A percentile compares a stretch with the other conserved stretches of the same genome.
phyloP scores from a whole-genome alignment of 495 filamentous ascomycete genomes.

The Hapsidospora chrysogenum region DNA sequence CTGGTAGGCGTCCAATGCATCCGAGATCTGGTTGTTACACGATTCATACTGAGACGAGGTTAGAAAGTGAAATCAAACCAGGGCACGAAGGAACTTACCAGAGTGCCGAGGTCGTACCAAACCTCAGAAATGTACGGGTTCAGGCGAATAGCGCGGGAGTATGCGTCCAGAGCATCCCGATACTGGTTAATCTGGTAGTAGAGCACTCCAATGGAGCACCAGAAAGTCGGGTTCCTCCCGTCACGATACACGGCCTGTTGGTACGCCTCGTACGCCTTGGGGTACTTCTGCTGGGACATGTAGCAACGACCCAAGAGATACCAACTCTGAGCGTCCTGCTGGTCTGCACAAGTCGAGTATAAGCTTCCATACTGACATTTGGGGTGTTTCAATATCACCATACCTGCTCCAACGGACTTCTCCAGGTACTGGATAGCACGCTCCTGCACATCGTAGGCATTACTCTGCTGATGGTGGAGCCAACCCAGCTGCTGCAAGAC shows the following conservation, averaged over 20 bases:
- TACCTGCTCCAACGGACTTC: slow-evolving; percentile 89
- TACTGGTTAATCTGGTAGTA: slow-evolving; percentile 99
- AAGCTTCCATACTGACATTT: neutral
- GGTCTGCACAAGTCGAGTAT: slow-evolving; percentile 36
- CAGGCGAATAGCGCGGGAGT: slow-evolving; percentile 91
- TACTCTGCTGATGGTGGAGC: slow-evolving; percentile 93
- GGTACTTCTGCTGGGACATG: slow-evolving; percentile 98
- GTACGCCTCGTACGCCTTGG: slow-evolving; percentile 97
- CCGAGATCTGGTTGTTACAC: slow-evolving; percentile 95
- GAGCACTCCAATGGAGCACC: slow-evolving; percentile 98
- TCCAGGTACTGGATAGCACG: slow-evolving; percentile 93
- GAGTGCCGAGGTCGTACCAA: slow-evolving; percentile 95
- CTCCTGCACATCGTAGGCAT: slow-evolving; percentile 76
- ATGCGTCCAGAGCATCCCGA: slow-evolving; percentile 93
- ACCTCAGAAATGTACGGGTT: slow-evolving; percentile 99
- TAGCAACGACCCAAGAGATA: slow-evolving; percentile 95
- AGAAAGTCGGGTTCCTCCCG: slow-evolving; percentile 96
- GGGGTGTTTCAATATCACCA: slow-evolving; percentile 15
- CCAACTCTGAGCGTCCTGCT: slow-evolving; percentile 94
- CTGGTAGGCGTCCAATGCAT: slow-evolving; percentile 91
- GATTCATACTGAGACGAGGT: slow-evolving; percentile 67
- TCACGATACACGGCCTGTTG: slow-evolving; percentile 98
- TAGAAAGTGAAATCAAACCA: slow-evolving; percentile 6
- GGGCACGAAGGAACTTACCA: slow-evolving; percentile 43
- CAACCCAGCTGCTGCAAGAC: slow-evolving; percentile 96